Base-by-base conservation (phyloP, 768 basidiomycete genomes). In the Coprinellus aureogranulatus region DNA sequence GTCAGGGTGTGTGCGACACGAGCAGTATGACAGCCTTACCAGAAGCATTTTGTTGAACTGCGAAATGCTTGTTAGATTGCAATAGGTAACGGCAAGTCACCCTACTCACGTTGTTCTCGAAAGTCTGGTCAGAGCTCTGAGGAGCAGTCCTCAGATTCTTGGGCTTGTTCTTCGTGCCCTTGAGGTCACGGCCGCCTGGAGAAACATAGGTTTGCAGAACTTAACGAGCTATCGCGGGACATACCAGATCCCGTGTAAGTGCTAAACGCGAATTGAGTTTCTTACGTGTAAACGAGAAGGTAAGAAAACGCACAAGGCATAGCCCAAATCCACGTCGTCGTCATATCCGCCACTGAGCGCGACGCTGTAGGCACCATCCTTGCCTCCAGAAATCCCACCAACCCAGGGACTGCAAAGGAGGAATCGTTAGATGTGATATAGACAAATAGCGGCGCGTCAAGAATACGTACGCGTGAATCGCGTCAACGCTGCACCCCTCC, bases 121-220 rank as follows among this genome's bases (percentile, higher is more conserved):
- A 95, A 2, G 77, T 79, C 68, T 96, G 94, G 67, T 95, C 85
- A 50, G 77, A 87, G 62, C 86, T 92, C 69, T 97, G 94, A 3
- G 87, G 88, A 9, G 89, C 94, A 0, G 94, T 95, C 14, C 94
- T 34, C 51, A 92, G 92, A 72, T 96, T 96, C 70, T 95, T 94
- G 0, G 90, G 93, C 1, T 82, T 81, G 2, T 75, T 69, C 68
- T 88, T 88, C 0, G 94, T 96, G 11, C 94, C 94, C 69, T 80
- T 92, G 40, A 96, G 77, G 70, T 94, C 88, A 34, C 94, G 81
- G 10, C 94, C 94, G n/a, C n/a, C n/a, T n/a, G n/a, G n/a, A n/a
- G n/a, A n/a, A n/a, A n/a, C n/a, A n/a, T n/a, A n/a, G n/a, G n/a
- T n/a, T n/a, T n/a, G n/a, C n/a, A n/a, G n/a, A n/a, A n/a, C n/a